Percentiles rank a stretch among this genome's conserved stretches.
Evolutionary conservation across 2,329 filamentous ascomycete genomes (phyloP).

Genomic region (Claviceps sorghi): DNA sequence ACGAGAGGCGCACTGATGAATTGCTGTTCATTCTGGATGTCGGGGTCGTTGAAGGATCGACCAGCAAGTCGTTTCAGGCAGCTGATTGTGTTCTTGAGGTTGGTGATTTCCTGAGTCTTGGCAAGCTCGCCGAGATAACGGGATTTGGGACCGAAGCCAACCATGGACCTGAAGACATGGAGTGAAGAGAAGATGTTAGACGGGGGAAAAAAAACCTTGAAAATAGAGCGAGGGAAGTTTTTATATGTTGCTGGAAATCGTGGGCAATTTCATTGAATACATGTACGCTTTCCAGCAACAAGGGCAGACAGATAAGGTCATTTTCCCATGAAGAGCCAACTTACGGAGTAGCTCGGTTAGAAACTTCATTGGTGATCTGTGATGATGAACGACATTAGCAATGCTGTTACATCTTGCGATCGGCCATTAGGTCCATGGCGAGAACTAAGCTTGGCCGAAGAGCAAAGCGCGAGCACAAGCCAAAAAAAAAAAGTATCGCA

Average conservation of each 20-base stretch:
- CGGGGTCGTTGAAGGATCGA: constrained; percentile 74
- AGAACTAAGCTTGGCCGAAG: neutral
- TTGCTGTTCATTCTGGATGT: constrained; percentile 84
- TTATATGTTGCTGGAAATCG: neutral
- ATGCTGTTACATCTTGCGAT: neutral
- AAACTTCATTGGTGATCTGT: constrained; percentile 97
- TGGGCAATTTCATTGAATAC: neutral
- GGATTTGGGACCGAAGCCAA: constrained; percentile 86
- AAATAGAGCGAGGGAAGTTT: neutral
- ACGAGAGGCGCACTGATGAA: constrained; percentile 75
- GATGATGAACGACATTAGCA: constrained; percentile 2
- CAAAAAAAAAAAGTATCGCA: neutral
- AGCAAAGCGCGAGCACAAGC: neutral
- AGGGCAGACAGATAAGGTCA: constrained; percentile 3
- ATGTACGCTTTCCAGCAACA: neutral
- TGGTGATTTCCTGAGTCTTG: constrained; percentile 98
- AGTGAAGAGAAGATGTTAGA: neutral
- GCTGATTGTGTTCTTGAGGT: constrained; percentile 96
- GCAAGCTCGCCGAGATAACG: constrained; percentile 90
- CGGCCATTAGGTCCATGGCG: neutral
- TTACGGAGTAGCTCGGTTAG: constrained; percentile 95
- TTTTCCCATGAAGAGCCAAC: constrained; percentile 26
- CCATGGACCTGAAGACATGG: constrained; percentile 52
- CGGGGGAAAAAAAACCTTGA: neutral
- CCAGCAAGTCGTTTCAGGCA: constrained; percentile 87